Conservation (phyloP, 2,329 filamentous ascomycete genomes). For the Xylariaceae sp. region DNA sequence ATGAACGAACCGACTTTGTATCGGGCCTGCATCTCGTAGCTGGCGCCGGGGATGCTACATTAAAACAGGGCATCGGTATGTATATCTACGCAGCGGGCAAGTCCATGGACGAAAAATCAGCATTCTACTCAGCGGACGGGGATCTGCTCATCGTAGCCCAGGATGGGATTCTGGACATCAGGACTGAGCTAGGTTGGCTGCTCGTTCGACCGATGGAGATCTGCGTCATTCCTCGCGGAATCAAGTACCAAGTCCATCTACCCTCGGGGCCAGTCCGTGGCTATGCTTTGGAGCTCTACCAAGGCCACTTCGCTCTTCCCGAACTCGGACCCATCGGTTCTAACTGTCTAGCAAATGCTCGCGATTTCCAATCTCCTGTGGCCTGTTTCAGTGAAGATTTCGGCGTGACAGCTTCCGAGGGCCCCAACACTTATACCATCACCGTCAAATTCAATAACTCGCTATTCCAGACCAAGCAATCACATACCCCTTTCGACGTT, state of each 20-base stretch:
- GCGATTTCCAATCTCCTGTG: slow-evolving; percentile 62
- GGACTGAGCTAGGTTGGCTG: slow-evolving; percentile 63
- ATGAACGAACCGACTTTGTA: slow-evolving; percentile 48
- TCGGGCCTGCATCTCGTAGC: slow-evolving; percentile 59
- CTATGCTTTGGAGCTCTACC: slow-evolving; percentile 62
- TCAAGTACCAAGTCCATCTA: slow-evolving; percentile 60
- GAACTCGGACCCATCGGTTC: slow-evolving; percentile 61
- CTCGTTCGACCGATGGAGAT: slow-evolving; percentile 65
- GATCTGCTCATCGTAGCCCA: slow-evolving; percentile 66
- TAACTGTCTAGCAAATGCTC: slow-evolving; percentile 57
- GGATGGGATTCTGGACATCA: slow-evolving; percentile 61
- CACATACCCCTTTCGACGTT: slow-evolving; percentile 64
- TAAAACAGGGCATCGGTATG: slow-evolving; percentile 68
- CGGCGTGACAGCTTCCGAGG: slow-evolving; percentile 27
- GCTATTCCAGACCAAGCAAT: slow-evolving; percentile 56
- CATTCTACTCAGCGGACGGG: slow-evolving; percentile 73
- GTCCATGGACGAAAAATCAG: slow-evolving; percentile 62
- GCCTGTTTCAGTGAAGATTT: slow-evolving; percentile 56
- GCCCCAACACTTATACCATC: slow-evolving; percentile 37
- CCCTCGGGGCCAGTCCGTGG: slow-evolving; percentile 43
- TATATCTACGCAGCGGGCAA: slow-evolving; percentile 69
- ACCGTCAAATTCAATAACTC: slow-evolving; percentile 58
- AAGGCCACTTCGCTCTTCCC: slow-evolving; percentile 58
- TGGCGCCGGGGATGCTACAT: slow-evolving; percentile 67
- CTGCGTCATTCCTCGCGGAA: slow-evolving; percentile 60